Base-by-base conservation (phyloP, 352 stramenopile species). In the Globisporangium barbulae region DNA sequence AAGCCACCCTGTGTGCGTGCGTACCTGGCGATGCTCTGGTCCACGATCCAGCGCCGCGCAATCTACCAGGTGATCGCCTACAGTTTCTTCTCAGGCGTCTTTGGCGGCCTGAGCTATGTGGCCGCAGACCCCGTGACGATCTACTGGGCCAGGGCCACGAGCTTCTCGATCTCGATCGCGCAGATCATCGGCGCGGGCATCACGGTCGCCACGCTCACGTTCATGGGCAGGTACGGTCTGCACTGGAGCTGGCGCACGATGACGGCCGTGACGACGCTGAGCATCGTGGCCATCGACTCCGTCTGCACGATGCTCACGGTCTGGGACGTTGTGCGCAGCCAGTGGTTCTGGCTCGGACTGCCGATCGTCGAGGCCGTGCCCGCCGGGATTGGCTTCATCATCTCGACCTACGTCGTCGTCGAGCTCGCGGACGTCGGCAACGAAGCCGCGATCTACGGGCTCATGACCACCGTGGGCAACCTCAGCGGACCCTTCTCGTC, bases 131-230 rank as follows among this genome's bases (percentile, higher is more conserved):
- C 25, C 25, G 25, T 28, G 25, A 28, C 25, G 25, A 28, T 28
- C 25, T 28, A 28, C 25, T 28, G 33, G 52, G 83, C 19, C 61
- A 65, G 22, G 21, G 83, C 2, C 2, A 47, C 52, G 15, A 80
- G 81, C 67, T 44, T 86, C 31, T 47, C 66, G 33, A 85, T 86
- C 44, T 28, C 44, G 19, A 49, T 28, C 44, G 10, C 44, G 44
- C 44, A 49, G 44, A 49, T 22, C 19, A 21, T 47, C 41, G 41
- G 41, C 12, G 41, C 41, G 41, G 41, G 41, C 25, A 47, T 47
- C 5, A 47, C 41, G 1, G 41, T 47, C 41, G 13, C n/a, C 41
- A 47, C 41, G 41, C 41, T 47, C 41, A 47, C 41, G 15, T 13
- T 47, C 15, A 47, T 13, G 7, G 41, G 41, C 41, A 47, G n/a